phyloP scores from a whole-genome alignment of 1,139 yeast genomes.

The Lipomyces yarrowii region DNA sequence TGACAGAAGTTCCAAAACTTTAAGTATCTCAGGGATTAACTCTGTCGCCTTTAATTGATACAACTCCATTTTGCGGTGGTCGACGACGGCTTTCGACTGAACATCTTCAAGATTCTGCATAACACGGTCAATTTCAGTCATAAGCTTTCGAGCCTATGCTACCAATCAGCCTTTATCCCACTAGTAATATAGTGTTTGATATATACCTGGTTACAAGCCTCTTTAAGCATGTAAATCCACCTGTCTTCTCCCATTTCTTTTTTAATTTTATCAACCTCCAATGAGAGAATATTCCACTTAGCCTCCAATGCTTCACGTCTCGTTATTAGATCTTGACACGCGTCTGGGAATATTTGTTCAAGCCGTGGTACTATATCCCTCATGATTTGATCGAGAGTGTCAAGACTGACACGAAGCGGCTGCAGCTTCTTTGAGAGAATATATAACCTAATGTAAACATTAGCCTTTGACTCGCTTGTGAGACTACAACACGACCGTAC shows the following conservation, averaged over 20 bases:
- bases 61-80: not conserved
- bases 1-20: conserved; percentile 16
- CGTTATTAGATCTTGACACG: conserved; percentile 8
- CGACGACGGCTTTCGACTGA: not conserved
- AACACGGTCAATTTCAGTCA: conserved; percentile 13
- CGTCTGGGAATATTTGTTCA: conserved; percentile 10
- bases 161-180: no score
- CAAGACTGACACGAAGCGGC: conserved; percentile 26
- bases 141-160: conserved; percentile 17
- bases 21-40: conserved; percentile 12
- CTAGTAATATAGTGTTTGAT: no score
- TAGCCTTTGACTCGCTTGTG: not conserved
- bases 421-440: conserved; percentile 12
- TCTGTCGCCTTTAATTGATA: conserved; percentile 12
- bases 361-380: conserved; percentile 14
- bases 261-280: conserved; percentile 7
- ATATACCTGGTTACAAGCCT: conserved; percentile 18
- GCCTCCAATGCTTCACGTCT: conserved; percentile 8
- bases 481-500: conserved; percentile 3
- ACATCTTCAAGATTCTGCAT: conserved; percentile 7
- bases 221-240: conserved; percentile 21
- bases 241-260: conserved; percentile 26
- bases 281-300: conserved; percentile 17
- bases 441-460: not conserved
- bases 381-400: conserved; percentile 21